Evolutionary conservation across 208 protist genomes (phyloP).

Genomic region (Endotrypanum monterogeii): DNA sequence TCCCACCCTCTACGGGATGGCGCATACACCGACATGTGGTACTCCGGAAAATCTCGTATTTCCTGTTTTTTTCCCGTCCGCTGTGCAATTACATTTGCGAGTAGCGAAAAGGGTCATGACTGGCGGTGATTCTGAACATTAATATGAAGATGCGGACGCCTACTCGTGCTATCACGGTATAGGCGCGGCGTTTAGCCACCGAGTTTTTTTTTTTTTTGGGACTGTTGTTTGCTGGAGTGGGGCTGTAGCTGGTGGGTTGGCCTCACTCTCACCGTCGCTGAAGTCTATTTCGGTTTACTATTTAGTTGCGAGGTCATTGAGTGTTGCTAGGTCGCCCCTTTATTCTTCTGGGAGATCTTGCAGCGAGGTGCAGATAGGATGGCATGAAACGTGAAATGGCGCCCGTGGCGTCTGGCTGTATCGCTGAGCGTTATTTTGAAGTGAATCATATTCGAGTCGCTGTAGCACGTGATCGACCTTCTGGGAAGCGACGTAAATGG

Average conservation of each 20-base stretch:
- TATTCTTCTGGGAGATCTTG: conserved; percentile 30
- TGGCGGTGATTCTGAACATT: not conserved
- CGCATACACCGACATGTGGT: too few relatives aligned
- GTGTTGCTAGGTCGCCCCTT: not conserved
- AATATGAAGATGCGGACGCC: not conserved
- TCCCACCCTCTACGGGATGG: too few relatives aligned
- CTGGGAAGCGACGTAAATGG: conserved; percentile 44
- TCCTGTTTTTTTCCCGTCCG: too few relatives aligned
- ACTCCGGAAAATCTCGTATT: too few relatives aligned
- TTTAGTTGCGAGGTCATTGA: not conserved
- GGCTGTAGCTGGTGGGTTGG: not conserved
- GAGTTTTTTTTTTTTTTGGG: not conserved
- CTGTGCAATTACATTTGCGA: too few relatives aligned
- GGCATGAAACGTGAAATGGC: conserved; percentile 40
- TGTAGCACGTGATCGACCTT: conserved; percentile 57
- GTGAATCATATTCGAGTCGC: conserved; percentile 45
- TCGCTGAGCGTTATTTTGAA: conserved; percentile 45
- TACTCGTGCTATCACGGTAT: not conserved
- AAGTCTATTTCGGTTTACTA: conserved; percentile 1
- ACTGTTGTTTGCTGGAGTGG: not conserved
- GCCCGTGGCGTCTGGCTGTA: conserved; percentile 30
- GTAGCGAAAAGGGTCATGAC: too few relatives aligned
- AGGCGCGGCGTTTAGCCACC: not conserved
- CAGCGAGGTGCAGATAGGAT: conserved; percentile 37
- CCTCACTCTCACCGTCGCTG: not conserved